Percentiles rank a stretch among this genome's conserved stretches.
Evolutionary conservation across 805 yeast species (phyloP).

Genomic region (Yarrowia bubula): DNA sequence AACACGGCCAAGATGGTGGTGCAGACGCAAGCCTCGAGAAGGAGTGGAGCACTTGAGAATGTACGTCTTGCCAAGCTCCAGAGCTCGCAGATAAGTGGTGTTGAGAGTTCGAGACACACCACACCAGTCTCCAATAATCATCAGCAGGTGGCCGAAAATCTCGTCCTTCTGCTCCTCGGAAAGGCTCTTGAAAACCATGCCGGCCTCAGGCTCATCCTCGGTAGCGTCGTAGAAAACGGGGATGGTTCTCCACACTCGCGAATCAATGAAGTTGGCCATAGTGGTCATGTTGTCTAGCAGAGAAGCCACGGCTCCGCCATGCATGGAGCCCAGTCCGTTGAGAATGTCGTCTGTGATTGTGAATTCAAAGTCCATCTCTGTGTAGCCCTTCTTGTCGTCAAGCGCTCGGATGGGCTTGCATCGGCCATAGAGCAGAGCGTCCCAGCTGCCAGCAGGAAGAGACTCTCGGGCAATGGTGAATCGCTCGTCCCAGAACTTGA

Average conservation of each 20-base stretch:
- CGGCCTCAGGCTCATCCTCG: slow-evolving; percentile 20
- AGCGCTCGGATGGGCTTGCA: slow-evolving; percentile 16
- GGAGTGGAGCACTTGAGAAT: slow-evolving; percentile 16
- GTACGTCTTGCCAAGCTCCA: slow-evolving; percentile 9
- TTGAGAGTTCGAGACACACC: slow-evolving; percentile 24
- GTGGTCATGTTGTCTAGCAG: slow-evolving; percentile 22
- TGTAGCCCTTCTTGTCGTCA: slow-evolving; percentile 17
- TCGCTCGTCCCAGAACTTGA: slow-evolving; percentile 19
- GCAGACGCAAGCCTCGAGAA: slow-evolving; percentile 25
- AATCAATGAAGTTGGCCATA: slow-evolving; percentile 25
- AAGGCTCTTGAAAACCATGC: slow-evolving; percentile 13
- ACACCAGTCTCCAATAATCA: slow-evolving; percentile 24
- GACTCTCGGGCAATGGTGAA: slow-evolving; percentile 9
- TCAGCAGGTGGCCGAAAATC: slow-evolving; percentile 11
- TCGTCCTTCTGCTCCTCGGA: slow-evolving; percentile 22
- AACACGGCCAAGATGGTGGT: slow-evolving; percentile 20
- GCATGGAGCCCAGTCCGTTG: slow-evolving; percentile 26
- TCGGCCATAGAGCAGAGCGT: slow-evolving; percentile 7
- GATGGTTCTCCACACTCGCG: slow-evolving; percentile 24
- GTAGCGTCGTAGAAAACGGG: slow-evolving; percentile 25
- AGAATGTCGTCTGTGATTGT: slow-evolving; percentile 17
- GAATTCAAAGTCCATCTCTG: slow-evolving; percentile 25
- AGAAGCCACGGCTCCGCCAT: slow-evolving; percentile 23
- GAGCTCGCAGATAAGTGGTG: slow-evolving; percentile 22
- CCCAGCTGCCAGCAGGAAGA: slow-evolving; percentile 23